Percentiles rank a stretch among this genome's conserved stretches.
These are phyloP conservation scores for Panaeolus cyanescens DNA, from an alignment of 768 basidiomycete genomes.

Conservation along the genomic window DNA sequence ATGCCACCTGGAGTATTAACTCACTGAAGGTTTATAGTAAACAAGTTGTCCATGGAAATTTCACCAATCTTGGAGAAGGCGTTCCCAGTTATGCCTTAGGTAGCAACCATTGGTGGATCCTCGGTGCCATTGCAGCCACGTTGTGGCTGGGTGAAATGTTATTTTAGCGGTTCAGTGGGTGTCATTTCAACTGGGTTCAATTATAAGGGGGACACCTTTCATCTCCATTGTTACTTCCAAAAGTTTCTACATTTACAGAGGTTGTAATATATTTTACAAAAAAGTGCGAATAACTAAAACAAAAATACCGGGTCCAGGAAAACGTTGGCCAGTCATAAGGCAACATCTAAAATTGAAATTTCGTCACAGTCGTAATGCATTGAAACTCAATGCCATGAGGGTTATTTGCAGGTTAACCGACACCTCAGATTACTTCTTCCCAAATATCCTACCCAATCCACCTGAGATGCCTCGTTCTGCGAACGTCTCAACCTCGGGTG, in stretches of 20 bases:
- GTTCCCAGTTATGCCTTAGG: too few relatives aligned
- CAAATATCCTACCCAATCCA: constrained; percentile 17
- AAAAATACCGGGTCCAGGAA: too few relatives aligned
- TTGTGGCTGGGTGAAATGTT: background rate
- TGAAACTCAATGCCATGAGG: too few relatives aligned
- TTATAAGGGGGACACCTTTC: too few relatives aligned
- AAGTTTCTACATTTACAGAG: background rate
- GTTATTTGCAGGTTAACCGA: too few relatives aligned
- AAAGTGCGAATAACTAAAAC: background rate
- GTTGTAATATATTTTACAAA: background rate
- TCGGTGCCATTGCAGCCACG: background rate
- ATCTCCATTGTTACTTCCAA: too few relatives aligned
- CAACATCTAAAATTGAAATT: background rate
- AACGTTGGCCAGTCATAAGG: background rate
- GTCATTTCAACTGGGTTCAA: too few relatives aligned
- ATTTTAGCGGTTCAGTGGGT: too few relatives aligned
- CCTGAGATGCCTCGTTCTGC: constrained; percentile 15
- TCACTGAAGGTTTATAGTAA: constrained; percentile 74
- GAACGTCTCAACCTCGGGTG: constrained; percentile 24
- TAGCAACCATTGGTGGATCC: background rate
- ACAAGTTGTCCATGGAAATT: constrained; percentile 27
- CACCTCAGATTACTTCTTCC: constrained; percentile 9
- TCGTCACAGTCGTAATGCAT: background rate
- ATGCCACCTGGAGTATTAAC: constrained; percentile 83
- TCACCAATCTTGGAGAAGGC: background rate